phyloP scores from a whole-genome alignment of 805 yeast species.

The Candida ortonii region DNA sequence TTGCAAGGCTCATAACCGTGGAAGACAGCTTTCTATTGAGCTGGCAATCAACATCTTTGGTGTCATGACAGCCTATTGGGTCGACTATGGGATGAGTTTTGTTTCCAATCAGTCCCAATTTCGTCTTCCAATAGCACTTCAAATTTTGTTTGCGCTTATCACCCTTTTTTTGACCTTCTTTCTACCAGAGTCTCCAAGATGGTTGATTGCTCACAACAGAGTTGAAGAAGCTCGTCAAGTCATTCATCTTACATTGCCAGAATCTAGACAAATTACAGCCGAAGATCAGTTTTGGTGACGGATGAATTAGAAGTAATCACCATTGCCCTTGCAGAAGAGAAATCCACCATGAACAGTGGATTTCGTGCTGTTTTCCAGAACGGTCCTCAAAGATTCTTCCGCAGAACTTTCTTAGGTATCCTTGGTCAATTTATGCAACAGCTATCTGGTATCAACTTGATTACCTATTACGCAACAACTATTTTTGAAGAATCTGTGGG shows the following conservation, averaged over 20 bases:
- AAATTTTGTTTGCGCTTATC: constrained; percentile 53
- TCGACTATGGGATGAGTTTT: constrained; percentile 58
- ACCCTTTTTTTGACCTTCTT: constrained; percentile 55
- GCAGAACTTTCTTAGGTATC: constrained; percentile 47
- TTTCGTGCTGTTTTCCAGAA: constrained; percentile 45
- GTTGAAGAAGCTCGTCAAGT: constrained; percentile 49
- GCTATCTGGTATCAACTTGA: constrained; percentile 68
- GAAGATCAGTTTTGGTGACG: constrained; percentile 33
- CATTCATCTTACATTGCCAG: constrained; percentile 40
- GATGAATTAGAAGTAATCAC: constrained; percentile 35
- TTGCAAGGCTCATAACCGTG: constrained; percentile 60
- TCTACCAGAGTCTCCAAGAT: constrained; percentile 74
- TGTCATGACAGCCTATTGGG: constrained; percentile 57
- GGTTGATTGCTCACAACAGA: constrained; percentile 51
- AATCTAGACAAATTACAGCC: constrained; percentile 38
- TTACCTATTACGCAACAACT: constrained; percentile 67
- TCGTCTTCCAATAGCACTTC: constrained; percentile 67
- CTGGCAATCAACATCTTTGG: constrained; percentile 70
- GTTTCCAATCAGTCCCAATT: constrained; percentile 51
- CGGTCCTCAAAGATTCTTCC: constrained; percentile 39
- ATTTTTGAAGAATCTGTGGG: constrained; percentile 50
- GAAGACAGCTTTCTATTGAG: constrained; percentile 60
- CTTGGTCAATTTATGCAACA: constrained; percentile 63
- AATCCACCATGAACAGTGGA: constrained; percentile 46
- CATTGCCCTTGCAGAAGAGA: constrained; percentile 50